phyloP scores from a whole-genome alignment of 202 grass and related monocot species.

The Zoysia matrella region DNA sequence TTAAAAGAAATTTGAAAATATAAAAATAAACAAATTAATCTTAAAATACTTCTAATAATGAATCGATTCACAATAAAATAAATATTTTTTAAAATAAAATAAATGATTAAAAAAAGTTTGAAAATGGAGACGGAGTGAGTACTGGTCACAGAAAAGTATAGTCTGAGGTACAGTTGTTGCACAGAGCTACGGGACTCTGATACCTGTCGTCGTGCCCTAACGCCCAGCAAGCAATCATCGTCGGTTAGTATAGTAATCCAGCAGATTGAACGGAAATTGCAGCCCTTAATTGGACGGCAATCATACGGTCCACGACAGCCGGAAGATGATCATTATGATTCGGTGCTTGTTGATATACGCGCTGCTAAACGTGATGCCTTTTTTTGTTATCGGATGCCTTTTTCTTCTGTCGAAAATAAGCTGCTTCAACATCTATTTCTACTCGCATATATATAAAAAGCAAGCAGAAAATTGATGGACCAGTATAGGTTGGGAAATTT shows the following conservation, averaged over 20 bases:
- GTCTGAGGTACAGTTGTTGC: neutral
- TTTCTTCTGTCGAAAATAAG: neutral
- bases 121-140: no score
- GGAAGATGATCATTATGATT: neutral
- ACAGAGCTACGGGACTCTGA: neutral
- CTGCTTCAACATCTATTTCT: neutral
- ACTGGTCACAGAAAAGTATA: neutral
- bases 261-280: neutral
- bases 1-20: no score
- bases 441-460: no score
- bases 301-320: neutral
- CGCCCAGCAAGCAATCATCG: conserved; percentile 19
- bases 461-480: neutral
- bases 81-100: neutral
- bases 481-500: neutral
- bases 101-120: neutral
- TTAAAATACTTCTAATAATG: no score
- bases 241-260: conserved; percentile 4
- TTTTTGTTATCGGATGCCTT: no score
- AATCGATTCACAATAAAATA: no score
- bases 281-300: conserved; percentile 34
- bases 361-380: neutral
- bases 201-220: neutral
- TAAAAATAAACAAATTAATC: no score
- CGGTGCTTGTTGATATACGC: neutral